These are phyloP conservation scores for Cladophialophora psammophila DNA, from an alignment of 2,329 filamentous ascomycete species.

Conservation along the genomic window DNA sequence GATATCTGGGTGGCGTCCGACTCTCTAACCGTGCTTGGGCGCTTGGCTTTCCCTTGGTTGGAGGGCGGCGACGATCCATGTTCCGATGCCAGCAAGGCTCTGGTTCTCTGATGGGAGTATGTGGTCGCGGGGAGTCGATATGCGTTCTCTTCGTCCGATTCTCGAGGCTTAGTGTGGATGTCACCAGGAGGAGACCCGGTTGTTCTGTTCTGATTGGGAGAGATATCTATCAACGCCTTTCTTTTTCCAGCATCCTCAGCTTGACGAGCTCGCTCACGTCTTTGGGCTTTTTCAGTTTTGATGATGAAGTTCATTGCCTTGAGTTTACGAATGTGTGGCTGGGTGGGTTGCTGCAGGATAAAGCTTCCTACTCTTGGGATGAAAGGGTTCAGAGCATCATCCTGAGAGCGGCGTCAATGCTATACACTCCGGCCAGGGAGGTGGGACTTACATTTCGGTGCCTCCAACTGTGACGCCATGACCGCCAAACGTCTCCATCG, in stretches of 20 bases:
- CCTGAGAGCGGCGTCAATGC: slow-evolving; percentile 28
- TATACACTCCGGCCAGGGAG: background rate
- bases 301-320: slow-evolving; percentile 38
- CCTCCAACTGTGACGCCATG: slow-evolving; percentile 42
- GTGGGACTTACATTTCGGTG: slow-evolving; percentile 40
- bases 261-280: slow-evolving; percentile 1
- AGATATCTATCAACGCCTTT: slow-evolving; percentile 6
- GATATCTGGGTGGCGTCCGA: background rate
- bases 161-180: background rate
- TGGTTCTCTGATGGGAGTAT: slow-evolving; percentile 28
- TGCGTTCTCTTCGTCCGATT: slow-evolving; percentile 15
- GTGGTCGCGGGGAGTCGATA: slow-evolving; percentile 26
- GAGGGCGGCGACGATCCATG: background rate
- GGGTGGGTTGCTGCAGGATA: slow-evolving; percentile 37
- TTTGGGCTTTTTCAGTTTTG: slow-evolving; percentile 15
- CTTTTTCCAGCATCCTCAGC: slow-evolving; percentile 8
- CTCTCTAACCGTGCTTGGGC: slow-evolving; percentile 3
- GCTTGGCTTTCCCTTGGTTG: background rate
- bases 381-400: slow-evolving; percentile 38
- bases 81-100: slow-evolving; percentile 24
- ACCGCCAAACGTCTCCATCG: slow-evolving; percentile 42
- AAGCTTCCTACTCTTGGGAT: slow-evolving; percentile 37
- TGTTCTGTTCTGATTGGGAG: slow-evolving; percentile 8
- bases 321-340: slow-evolving; percentile 33
- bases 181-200: background rate